These are phyloP conservation scores for Emergomyces africanus DNA, from an alignment of 2,329 filamentous ascomycete genomes.

Conservation along the genomic window DNA sequence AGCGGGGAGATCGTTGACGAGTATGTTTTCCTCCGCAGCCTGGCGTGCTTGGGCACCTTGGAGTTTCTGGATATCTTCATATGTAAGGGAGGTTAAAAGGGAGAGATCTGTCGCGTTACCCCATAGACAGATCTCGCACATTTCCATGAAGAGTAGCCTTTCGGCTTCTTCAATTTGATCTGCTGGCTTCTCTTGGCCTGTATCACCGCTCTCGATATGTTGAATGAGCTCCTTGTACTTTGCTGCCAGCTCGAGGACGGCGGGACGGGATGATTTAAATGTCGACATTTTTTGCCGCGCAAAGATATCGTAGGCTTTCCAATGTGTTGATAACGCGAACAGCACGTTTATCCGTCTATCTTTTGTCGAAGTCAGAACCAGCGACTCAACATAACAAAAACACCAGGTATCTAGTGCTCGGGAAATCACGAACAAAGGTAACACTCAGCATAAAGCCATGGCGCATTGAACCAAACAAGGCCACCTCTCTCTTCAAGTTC, in stretches of 20 bases:
- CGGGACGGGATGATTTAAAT: conserved; percentile 81
- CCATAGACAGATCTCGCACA: conserved; percentile 96
- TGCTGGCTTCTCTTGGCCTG: conserved; percentile 20
- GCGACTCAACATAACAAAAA: not conserved
- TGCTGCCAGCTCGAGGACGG: conserved; percentile 68
- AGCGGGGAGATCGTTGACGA: conserved; percentile 68
- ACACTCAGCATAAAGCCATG: conserved; percentile 90
- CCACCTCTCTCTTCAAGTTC: conserved; percentile 64
- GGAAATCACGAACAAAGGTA: conserved; percentile 52
- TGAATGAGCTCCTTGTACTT: conserved; percentile 62
- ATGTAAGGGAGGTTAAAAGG: conserved; percentile 75
- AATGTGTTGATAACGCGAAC: conserved; percentile 65
- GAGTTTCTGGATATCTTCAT: conserved; percentile 93
- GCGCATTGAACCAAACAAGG: conserved; percentile 67
- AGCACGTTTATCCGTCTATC: conserved; percentile 63
- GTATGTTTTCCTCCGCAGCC: conserved; percentile 76
- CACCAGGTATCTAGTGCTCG: conserved; percentile 23
- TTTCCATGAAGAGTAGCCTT: conserved; percentile 70
- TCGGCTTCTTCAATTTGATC: conserved; percentile 54
- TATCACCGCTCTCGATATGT: conserved; percentile 48
- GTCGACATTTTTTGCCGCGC: conserved; percentile 79
- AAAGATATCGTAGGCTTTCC: conserved; percentile 87
- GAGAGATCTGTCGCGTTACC: conserved; percentile 93
- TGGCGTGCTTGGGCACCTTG: conserved; percentile 83
- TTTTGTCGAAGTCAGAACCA: conserved; percentile 12